Evolutionary conservation across 2,329 filamentous ascomycete genomes (phyloP), one percentile per base, ranked within the genome.

Genomic region (Eutypella sp.): DNA sequence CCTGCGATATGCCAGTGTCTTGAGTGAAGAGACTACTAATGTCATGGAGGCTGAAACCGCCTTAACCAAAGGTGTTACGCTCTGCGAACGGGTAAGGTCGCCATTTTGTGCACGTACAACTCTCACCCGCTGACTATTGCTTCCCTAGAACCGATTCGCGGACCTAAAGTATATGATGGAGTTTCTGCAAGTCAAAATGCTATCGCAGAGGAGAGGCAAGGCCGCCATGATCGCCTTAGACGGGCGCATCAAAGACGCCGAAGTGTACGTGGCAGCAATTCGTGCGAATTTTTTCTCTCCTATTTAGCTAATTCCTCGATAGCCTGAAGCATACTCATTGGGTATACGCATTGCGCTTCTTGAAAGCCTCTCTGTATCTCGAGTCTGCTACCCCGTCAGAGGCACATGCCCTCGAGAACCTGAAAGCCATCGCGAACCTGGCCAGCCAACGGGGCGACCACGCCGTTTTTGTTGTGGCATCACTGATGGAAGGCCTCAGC

Each of bases 151-250:
- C 49, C 73, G 76, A 40, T 74, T 82, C 49, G 58, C 68, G 22
- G 87, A 91, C 54, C 65, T 90, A 33, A 89, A 88, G 61, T 89
- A 89, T 64, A 81, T 81, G 50, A 88, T 89, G 76, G 80, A 88
- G 52, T 87, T 89, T 60, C 69, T 89, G 15, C 78, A 86, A 47
- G 75, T 84, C 41, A 84, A 86, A 54, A 76, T 87, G 2, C 70
- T 88, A 47, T 87, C 84, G 54, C 82, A 85, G 56, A 78, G 81
- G 36, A 89, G 81, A 52, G 79, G 79, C 43, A 87, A 85, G 57
- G 85, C 85, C 1, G 85, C 86, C 1, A 71, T 90, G 57, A 90
- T 85, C 51, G 76, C 82, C 0, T 69, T 89, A 15, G 87, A 91
- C 58, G 75, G 76, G 22, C 75, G 85, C 38, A 85, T 90, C 39